Evolutionary conservation across 164 flowering plant species (phyloP), one percentile per base, ranked within the genome.

Genomic region (Echeveria elegans): DNA sequence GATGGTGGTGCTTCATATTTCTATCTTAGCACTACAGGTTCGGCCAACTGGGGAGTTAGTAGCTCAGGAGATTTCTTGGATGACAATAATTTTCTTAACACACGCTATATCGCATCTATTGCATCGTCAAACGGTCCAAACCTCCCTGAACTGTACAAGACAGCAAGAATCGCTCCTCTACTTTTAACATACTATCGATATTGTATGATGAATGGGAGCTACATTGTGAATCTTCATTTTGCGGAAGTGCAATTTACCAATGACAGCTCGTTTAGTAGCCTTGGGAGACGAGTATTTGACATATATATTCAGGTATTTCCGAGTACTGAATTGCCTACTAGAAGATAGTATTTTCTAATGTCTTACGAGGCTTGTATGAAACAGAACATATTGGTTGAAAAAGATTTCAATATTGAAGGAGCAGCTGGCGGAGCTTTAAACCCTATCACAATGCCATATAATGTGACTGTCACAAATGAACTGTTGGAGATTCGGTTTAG

Each of bases 31-130:
- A 70, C 67, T 45, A 14, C 16, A 34, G 53, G 71, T 5, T 52
- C 61, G 9, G 61, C 47, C 41, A 73, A 69, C 63, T 88, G 97
- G 96, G 97, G 84, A 62, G 76, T 79, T 32, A 88, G 90, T 68
- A 86, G 83, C 81, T 82, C 89, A 2, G 96, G 97, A 9, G 80
- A 82, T 73, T 89, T 84, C 78, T 68, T 86, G 90, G 98, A 87
- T 66, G 81, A 85, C 41, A 34, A 74, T 59, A 62, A 69, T 71
- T 71, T 41, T 66, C 73, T 61, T 60, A 82, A 80, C 70, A 70
- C 63, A 21, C 77, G 76, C 52, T 68, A 78, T 23, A 70, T 68
- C 66, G 29, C 28, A 8, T 40, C 76, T 66, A 56, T 70, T 58
- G 9, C 66, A 14, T 47, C 80, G n/a, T n/a, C n/a, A n/a, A n/a